Percentiles rank a stretch among this genome's conserved stretches.
phyloP scores from a whole-genome alignment of 257 asterid genomes.

The Nicotiana sylvestris region DNA sequence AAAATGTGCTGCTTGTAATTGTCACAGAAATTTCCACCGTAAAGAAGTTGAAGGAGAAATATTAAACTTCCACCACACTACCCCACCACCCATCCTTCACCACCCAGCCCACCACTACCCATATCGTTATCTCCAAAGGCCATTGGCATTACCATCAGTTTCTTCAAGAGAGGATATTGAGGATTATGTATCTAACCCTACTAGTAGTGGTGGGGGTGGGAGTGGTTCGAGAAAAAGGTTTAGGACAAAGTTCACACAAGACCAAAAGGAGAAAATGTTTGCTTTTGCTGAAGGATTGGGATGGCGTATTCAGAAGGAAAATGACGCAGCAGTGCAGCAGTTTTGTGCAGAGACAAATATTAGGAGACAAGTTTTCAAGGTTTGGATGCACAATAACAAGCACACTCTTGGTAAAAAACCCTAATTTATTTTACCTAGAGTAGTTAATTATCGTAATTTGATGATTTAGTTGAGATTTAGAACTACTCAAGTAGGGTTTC shows the following conservation, averaged over 20 bases:
- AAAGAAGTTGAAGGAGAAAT: conserved; percentile 33
- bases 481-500: too few species aligned
- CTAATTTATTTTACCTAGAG: background rate
- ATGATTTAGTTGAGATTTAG: too few species aligned
- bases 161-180: conserved; percentile 34
- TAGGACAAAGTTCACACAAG: conserved; percentile 48
- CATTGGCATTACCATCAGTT: conserved; percentile 26
- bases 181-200: conserved; percentile 32
- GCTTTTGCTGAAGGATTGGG: conserved; percentile 43
- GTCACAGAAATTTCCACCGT: conserved; percentile 91
- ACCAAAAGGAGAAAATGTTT: conserved; percentile 55
- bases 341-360: conserved; percentile 53
- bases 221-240: conserved; percentile 35
- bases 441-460: too few species aligned
- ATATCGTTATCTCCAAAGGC: conserved; percentile 15
- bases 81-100: conserved; percentile 18
- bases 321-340: conserved; percentile 38
- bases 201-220: conserved; percentile 36
- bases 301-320: conserved; percentile 53
- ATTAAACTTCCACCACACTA: background rate
- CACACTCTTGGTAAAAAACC: conserved; percentile 43
- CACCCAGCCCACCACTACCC: conserved; percentile 23
- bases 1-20: conserved; percentile 69
- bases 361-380: conserved; percentile 52
- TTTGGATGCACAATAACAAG: conserved; percentile 76